A percentile compares a stretch with the other conserved stretches of the same genome.
Evolutionary conservation across 2,329 filamentous ascomycete genomes (phyloP).

Genomic region (Cercospora citrullina): DNA sequence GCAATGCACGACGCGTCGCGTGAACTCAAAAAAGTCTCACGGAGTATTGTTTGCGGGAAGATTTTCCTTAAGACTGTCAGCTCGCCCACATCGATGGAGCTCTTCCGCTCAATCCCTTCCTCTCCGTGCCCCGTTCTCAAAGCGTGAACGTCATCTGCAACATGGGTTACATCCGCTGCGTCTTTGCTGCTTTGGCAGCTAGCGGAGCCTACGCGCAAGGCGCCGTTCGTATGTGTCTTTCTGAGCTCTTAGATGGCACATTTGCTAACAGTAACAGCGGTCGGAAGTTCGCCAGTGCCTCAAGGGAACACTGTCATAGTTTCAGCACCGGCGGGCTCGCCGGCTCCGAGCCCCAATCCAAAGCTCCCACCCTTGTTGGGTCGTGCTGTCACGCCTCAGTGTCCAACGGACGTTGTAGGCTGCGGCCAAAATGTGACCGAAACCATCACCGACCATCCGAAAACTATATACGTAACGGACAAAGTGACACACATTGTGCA

Average conservation of each 20-base stretch:
- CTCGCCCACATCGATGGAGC: neutral
- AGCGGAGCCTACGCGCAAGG: neutral
- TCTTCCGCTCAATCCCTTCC: neutral
- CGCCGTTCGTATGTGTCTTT: neutral
- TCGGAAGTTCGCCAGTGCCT: neutral
- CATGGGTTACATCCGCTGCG: neutral
- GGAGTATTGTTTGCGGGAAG: neutral
- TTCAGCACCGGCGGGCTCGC: neutral
- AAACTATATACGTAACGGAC: neutral
- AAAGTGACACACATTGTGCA: neutral
- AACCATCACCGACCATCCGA: neutral
- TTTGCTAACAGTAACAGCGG: neutral
- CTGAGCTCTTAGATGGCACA: neutral
- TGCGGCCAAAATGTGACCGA: slow-evolving; percentile 1
- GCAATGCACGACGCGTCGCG: slow-evolving; percentile 5
- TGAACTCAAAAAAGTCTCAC: slow-evolving; percentile 5
- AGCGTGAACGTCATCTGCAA: too few species aligned
- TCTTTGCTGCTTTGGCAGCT: neutral
- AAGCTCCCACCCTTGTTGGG: neutral
- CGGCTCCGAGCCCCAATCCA: neutral
- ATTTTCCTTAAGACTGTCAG: neutral
- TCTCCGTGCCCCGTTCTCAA: neutral
- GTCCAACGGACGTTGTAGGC: neutral
- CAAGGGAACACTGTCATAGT: neutral
- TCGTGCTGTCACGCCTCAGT: neutral